Percentiles rank a stretch among this genome's conserved stretches.
Evolutionary conservation across 2,329 filamentous ascomycete genomes (phyloP).

Genomic region (Fusarium torulosum): DNA sequence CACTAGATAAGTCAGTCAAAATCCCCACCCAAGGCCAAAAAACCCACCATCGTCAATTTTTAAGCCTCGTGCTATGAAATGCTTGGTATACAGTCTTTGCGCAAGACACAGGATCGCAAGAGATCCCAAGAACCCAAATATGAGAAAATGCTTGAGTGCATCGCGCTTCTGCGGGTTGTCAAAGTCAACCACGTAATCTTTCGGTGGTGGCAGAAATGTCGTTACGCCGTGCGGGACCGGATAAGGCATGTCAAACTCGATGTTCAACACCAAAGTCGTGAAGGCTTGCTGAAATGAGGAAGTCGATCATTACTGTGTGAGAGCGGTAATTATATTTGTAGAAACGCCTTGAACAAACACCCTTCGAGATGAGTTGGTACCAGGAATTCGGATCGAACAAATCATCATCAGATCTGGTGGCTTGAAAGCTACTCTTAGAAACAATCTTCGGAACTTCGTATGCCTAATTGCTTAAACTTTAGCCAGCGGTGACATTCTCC

Average conservation of each 20-base stretch:
- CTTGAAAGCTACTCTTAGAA: background rate
- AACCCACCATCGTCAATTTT: conserved; percentile 40
- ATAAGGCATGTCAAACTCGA: conserved; percentile 14
- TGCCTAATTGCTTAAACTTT: too few species aligned
- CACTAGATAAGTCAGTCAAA: rapidly evolving
- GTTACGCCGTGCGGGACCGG: conserved; percentile 43
- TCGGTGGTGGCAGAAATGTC: conserved; percentile 44
- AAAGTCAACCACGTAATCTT: conserved; percentile 50
- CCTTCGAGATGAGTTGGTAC: background rate
- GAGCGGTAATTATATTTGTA: background rate
- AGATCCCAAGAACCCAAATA: conserved; percentile 42
- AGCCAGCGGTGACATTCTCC: too few species aligned
- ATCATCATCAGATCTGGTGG: too few species aligned
- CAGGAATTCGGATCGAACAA: background rate
- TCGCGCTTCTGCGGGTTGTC: conserved; percentile 45
- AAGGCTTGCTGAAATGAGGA: rapidly evolving
- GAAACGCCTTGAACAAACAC: background rate
- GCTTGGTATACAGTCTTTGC: conserved; percentile 50
- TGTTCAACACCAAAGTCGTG: background rate
- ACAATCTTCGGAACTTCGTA: too few species aligned
- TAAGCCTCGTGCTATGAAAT: conserved; percentile 25
- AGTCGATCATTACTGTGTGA: too few species aligned
- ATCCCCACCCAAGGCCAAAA: conserved; percentile 3
- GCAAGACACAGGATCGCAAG: conserved; percentile 36
- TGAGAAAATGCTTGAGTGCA: conserved; percentile 41